Percentiles rank a stretch among this genome's conserved stretches.
phyloP scores from a whole-genome alignment of 495 filamentous ascomycete genomes.

The Hapsidospora chrysogenum region DNA sequence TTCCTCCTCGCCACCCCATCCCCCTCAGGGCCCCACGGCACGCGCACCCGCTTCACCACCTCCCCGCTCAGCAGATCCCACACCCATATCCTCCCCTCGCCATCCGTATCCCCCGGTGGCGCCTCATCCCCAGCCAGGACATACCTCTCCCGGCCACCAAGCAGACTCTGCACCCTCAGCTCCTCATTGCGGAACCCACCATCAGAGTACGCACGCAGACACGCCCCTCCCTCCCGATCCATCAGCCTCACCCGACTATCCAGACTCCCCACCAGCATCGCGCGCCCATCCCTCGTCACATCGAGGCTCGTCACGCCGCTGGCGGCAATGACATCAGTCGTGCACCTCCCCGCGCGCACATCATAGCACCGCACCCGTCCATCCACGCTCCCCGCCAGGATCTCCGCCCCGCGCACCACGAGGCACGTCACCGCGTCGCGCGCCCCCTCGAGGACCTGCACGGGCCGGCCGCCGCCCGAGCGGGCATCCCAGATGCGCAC shows the following conservation, averaged over 20 bases:
- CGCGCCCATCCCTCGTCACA: slow-evolving; percentile 53
- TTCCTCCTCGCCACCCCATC: slow-evolving; percentile 18
- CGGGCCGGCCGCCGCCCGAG: slow-evolving; percentile 41
- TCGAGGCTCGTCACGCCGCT: slow-evolving; percentile 53
- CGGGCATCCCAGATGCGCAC: slow-evolving; percentile 77
- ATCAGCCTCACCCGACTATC: slow-evolving; percentile 68
- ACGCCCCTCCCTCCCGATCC: slow-evolving; percentile 56
- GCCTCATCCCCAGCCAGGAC: slow-evolving; percentile 70
- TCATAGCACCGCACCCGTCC: slow-evolving; percentile 75
- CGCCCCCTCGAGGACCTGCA: slow-evolving; percentile 67
- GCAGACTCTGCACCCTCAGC: slow-evolving; percentile 50
- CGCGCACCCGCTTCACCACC: slow-evolving; percentile 39
- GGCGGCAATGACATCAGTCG: slow-evolving; percentile 55
- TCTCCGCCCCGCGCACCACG: slow-evolving; percentile 34
- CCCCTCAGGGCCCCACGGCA: slow-evolving; percentile 43
- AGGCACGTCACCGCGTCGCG: slow-evolving; percentile 57
- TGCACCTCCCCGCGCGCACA: slow-evolving; percentile 59
- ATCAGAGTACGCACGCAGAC: slow-evolving; percentile 54
- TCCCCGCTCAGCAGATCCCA: slow-evolving; percentile 82
- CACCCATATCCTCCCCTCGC: slow-evolving; percentile 53
- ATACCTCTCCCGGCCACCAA: slow-evolving; percentile 57
- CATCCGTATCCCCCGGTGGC: slow-evolving; percentile 12
- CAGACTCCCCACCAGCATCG: slow-evolving; percentile 55
- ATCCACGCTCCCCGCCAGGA: slow-evolving; percentile 69
- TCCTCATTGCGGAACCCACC: slow-evolving; percentile 48